Conservation (phyloP, 805 yeast genomes). For the Myxozyma mucilagina region DNA sequence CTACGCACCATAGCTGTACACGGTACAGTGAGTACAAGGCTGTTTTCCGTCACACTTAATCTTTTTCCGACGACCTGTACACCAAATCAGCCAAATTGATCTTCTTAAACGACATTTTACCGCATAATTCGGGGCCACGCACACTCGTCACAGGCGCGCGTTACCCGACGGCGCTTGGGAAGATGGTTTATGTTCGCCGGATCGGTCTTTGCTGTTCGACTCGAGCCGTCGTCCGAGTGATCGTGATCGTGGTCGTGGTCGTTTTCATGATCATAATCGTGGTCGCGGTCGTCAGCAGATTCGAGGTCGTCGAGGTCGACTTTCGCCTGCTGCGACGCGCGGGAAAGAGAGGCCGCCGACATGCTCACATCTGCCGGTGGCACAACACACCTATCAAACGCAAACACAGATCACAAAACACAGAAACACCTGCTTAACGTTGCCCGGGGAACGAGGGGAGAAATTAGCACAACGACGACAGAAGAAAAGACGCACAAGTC, state of each 20-base stretch:
- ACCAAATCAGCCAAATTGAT: not conserved
- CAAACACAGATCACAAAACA: too few relatives aligned
- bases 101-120: not conserved
- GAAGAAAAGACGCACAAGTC: too few relatives aligned
- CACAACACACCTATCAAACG: too few relatives aligned
- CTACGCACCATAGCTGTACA: conserved; percentile 61
- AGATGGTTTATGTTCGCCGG: conserved; percentile 5
- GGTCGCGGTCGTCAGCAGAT: conserved; percentile 8
- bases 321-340: not conserved
- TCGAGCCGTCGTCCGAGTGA: conserved; percentile 5
- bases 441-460: too few relatives aligned
- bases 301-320: not conserved
- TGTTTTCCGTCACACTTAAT: conserved; percentile 78
- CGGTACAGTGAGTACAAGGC: conserved; percentile 83
- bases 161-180: conserved; percentile 62
- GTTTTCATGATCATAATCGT: conserved; percentile 1
- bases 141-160: conserved; percentile 75
- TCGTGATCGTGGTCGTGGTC: conserved; percentile 2
- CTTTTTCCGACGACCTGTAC: conserved; percentile 57
- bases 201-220: not conserved
- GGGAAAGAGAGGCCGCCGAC: not conserved
- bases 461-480: too few relatives aligned
- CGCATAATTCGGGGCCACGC: conserved; percentile 15
- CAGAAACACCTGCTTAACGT: too few relatives aligned
- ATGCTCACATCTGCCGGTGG: not conserved